A percentile compares a stretch with the other conserved stretches of the same genome.
phyloP scores from a whole-genome alignment of 805 yeast species.

The Saccharomycopsis vini region DNA sequence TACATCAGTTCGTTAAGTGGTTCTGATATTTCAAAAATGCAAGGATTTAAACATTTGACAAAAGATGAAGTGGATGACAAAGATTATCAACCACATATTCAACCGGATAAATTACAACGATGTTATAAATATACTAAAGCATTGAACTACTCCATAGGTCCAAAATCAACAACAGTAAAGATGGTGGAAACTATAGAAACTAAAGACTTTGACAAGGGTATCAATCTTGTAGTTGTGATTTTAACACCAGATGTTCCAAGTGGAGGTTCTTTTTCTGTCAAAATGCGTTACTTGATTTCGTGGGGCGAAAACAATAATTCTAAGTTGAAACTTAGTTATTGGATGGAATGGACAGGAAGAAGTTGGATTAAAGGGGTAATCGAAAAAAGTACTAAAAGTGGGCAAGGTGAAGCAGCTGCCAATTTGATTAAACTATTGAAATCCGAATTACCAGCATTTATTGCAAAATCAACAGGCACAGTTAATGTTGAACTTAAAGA shows the following conservation, averaged over 20 bases:
- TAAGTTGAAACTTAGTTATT: constrained; percentile 52
- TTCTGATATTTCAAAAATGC: constrained; percentile 25
- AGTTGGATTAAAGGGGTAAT: constrained; percentile 89
- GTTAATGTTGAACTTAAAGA: background rate
- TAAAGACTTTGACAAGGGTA: constrained; percentile 43
- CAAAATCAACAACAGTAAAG: constrained; percentile 75
- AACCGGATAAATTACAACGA: constrained; percentile 36
- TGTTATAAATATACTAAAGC: constrained; percentile 64
- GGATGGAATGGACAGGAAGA: constrained; percentile 81
- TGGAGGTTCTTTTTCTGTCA: constrained; percentile 71
- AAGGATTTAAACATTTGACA: constrained; percentile 24
- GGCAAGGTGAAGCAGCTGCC: constrained; percentile 60
- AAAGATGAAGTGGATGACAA: constrained; percentile 25
- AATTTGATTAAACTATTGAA: constrained; percentile 35
- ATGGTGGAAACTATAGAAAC: constrained; percentile 49
- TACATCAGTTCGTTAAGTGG: constrained; percentile 34
- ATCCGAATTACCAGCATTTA: constrained; percentile 15
- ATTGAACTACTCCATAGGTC: constrained; percentile 78
- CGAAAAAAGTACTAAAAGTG: constrained; percentile 74
- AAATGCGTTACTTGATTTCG: constrained; percentile 59
- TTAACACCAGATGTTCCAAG: constrained; percentile 93
- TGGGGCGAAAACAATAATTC: constrained; percentile 69
- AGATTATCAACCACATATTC: constrained; percentile 28
- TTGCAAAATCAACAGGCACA: background rate
- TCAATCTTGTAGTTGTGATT: constrained; percentile 55